Evolutionary conservation across 176 grass and related monocot genomes (phyloP).

Genomic region (Sorghum bicolor): Sorghum_bicolor_NCBIv3 NC_012879.2:643501-644000

Average conservation of each 20-base stretch:
- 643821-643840: background rate
- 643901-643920: background rate
- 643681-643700: background rate
- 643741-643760: background rate
- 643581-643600: conserved; percentile 4
- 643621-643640: background rate
- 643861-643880: too few relatives aligned
- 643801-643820: background rate
- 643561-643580: background rate
- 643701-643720: background rate
- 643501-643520: too few relatives aligned
- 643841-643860: background rate
- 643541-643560: background rate
- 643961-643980: background rate
- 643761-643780: background rate
- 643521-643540: conserved; percentile 4
- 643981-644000: conserved; percentile 8
- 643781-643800: too few relatives aligned
- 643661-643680: background rate
- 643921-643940: conserved; percentile 17
- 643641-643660: background rate
- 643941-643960: conserved; percentile 14
- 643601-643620: background rate
- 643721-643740: background rate
- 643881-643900: background rate